These are phyloP conservation scores for Heterotrichella gracilis DNA, from an alignment of 352 stramenopile genomes.

Conservation along the genomic window DNA sequence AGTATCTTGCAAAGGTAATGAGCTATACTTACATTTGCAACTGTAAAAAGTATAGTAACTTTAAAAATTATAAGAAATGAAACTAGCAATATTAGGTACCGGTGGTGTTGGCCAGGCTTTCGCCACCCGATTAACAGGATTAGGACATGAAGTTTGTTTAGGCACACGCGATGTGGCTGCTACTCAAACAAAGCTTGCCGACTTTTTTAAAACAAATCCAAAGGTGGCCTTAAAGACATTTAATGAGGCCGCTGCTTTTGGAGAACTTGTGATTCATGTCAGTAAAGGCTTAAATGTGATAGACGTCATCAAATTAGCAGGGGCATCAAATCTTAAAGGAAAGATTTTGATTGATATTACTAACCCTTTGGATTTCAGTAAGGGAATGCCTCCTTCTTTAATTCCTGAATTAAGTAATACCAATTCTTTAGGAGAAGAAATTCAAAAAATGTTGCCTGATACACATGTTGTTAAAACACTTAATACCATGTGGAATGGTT, in stretches of 20 bases:
- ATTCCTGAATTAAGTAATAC: not conserved
- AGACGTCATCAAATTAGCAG: not conserved
- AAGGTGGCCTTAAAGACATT: not conserved
- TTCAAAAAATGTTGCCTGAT: not conserved
- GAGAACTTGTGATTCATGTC: not conserved
- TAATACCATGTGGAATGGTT: not conserved
- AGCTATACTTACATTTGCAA: no score
- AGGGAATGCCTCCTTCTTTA: not conserved
- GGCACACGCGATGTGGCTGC: not conserved
- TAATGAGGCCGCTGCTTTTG: not conserved
- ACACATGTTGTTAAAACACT: not conserved
- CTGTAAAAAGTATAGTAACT: no score
- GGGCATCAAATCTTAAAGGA: not conserved
- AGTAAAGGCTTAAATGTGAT: not conserved
- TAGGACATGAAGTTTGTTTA: not conserved
- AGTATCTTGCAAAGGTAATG: no score
- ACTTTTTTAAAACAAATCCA: not conserved
- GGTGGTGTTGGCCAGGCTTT: not conserved
- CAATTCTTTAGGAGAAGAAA: not conserved
- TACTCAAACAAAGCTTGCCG: not conserved
- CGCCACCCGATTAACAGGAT: not conserved
- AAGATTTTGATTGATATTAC: slow-evolving; percentile 5
- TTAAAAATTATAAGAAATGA: not conserved
- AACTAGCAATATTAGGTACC: not conserved
- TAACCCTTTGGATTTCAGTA: not conserved